Conservation (phyloP, 371 early-diverging fungal genomes). For the Rhizopus arrhizus region DNA sequence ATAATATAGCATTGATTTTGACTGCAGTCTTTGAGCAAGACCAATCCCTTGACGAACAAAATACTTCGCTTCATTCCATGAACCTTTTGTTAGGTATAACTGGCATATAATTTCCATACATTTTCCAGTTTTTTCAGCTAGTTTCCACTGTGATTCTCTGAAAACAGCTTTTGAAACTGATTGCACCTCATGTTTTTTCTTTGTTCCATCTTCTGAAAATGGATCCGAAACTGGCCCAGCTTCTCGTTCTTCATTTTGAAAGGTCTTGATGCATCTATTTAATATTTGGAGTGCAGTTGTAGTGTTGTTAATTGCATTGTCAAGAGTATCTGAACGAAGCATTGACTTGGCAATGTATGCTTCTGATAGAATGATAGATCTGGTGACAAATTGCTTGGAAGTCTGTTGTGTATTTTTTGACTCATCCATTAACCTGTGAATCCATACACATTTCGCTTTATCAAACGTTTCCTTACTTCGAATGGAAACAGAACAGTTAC, state of each 20-base stretch:
- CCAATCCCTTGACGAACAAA: conserved; percentile 62
- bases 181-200: conserved; percentile 4
- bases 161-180: conserved; percentile 19
- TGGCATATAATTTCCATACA: conserved; percentile 55
- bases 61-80: conserved; percentile 69
- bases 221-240: conserved; percentile 1
- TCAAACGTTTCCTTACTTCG: conserved; percentile 13
- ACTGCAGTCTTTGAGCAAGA: conserved; percentile 55
- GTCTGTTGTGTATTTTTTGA: background rate
- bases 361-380: conserved; percentile 2
- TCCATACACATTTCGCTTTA: conserved; percentile 19
- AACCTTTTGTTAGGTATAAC: conserved; percentile 65
- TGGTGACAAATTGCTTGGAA: background rate
- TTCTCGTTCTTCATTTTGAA: conserved; percentile 2
- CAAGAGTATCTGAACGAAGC: conserved; percentile 12
- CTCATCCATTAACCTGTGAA: background rate
- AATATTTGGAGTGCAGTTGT: conserved; percentile 13
- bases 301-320: conserved; percentile 13
- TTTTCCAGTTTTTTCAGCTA: conserved; percentile 51
- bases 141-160: conserved; percentile 46
- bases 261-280: conserved; percentile 14
- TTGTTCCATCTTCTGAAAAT: background rate
- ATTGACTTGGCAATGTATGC: conserved; percentile 8
- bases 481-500: too few species aligned
- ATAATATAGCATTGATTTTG: conserved; percentile 42